These are phyloP conservation scores for Pachyrhizus erosus DNA, from an alignment of 306 rosid genomes.

Conservation along the genomic window DNA sequence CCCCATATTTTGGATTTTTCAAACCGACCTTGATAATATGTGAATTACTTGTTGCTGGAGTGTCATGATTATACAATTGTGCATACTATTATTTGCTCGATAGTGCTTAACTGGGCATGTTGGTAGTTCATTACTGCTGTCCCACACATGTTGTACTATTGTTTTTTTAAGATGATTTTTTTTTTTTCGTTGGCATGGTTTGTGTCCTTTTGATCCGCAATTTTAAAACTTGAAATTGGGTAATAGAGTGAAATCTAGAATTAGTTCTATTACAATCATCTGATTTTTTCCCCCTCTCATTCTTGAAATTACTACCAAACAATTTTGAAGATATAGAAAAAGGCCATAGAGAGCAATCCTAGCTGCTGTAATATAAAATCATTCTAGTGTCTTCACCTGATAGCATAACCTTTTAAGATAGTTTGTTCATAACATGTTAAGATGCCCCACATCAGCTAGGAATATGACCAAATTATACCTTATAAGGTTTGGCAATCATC, in stretches of 20 bases:
- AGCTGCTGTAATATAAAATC: not conserved
- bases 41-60: not conserved
- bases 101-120: not conserved
- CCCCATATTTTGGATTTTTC: not conserved
- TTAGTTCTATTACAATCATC: not conserved
- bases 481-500: not conserved
- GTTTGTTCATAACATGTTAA: not conserved
- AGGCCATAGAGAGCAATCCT: not conserved
- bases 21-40: not conserved
- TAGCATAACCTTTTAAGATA: not conserved
- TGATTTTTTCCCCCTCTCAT: not conserved
- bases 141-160: not conserved
- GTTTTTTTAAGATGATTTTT: not conserved
- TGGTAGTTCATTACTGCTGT: not conserved
- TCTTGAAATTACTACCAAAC: not conserved
- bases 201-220: not conserved
- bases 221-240: not conserved
- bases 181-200: constrained; percentile 6
- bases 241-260: not conserved
- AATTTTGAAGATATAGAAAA: not conserved
- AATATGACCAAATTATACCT: not conserved
- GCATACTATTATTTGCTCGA: not conserved
- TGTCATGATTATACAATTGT: not conserved
- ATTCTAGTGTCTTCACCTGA: not conserved
- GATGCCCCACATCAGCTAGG: not conserved